Conservation (phyloP, 2,329 filamentous ascomycete species). For the Fulvia fulva region DNA sequence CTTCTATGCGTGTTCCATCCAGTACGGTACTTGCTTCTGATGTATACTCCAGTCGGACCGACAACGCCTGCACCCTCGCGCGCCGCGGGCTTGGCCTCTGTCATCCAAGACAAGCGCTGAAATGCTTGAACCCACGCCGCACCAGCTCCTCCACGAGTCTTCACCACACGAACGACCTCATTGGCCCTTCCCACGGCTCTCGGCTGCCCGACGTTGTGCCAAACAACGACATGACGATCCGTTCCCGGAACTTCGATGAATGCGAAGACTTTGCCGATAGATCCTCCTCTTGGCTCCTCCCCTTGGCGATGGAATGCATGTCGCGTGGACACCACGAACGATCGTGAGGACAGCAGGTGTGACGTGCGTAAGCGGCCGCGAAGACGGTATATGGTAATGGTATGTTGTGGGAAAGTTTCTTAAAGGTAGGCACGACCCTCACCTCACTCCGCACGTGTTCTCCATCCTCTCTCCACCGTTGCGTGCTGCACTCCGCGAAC, state of each 20-base stretch:
- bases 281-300: not conserved
- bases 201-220: not conserved
- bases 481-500: no score
- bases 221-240: not conserved
- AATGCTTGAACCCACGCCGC: not conserved
- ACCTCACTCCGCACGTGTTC: not conserved
- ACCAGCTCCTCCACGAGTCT: not conserved
- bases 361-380: not conserved
- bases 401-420: not conserved
- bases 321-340: not conserved
- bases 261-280: not conserved
- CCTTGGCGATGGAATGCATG: not conserved
- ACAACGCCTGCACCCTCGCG: not conserved
- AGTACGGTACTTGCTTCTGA: no score
- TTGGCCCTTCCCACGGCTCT: not conserved
- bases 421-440: not conserved
- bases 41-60: not conserved
- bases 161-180: not conserved
- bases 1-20: no score
- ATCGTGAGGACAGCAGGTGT: not conserved
- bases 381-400: not conserved
- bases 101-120: not conserved
- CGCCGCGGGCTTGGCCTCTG: constrained; percentile 1
- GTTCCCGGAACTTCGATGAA: not conserved
- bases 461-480: not conserved